Percentiles rank a stretch among this genome's conserved stretches.
Conservation (phyloP, 2,329 filamentous ascomycete species). For the Colletotrichum trifolii region DNA sequence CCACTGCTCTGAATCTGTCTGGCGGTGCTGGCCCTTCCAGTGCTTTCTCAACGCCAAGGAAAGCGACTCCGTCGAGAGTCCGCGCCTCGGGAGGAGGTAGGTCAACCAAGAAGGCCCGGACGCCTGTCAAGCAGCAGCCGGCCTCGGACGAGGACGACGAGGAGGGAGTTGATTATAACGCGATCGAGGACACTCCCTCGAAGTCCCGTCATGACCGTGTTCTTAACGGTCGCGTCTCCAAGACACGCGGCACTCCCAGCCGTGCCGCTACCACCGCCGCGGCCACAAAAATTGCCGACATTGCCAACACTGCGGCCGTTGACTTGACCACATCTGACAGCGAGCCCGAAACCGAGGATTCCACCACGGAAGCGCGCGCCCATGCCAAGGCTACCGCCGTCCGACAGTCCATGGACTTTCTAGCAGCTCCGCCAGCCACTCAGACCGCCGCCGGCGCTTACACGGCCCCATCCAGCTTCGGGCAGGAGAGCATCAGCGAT, state of each 20-base stretch:
- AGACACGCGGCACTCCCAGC: constrained; percentile 32
- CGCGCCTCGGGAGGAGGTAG: constrained; percentile 31
- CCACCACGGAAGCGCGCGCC: constrained; percentile 20
- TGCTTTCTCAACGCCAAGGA: constrained; percentile 43
- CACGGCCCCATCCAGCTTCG: constrained; percentile 15
- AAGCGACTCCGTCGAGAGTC: constrained; percentile 34
- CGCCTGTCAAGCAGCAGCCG: constrained; percentile 40
- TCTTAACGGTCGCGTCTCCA: constrained; percentile 28
- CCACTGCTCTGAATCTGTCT: constrained; percentile 49
- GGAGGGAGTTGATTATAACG: constrained; percentile 45
- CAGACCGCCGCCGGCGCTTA: not conserved
- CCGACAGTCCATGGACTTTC: constrained; percentile 16
- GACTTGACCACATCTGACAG: constrained; percentile 38
- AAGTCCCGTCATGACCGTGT: constrained; percentile 42
- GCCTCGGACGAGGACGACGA: constrained; percentile 42
- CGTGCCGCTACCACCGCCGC: constrained; percentile 37
- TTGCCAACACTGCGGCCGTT: constrained; percentile 28
- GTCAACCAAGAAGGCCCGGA: constrained; percentile 26
- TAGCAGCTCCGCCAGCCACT: not conserved
- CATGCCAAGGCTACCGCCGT: constrained; percentile 15
- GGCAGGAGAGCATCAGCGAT: constrained; percentile 4
- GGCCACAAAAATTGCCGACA: constrained; percentile 10
- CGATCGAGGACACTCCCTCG: constrained; percentile 50
- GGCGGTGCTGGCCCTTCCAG: constrained; percentile 39
- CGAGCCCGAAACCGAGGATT: constrained; percentile 36